phyloP scores from a whole-genome alignment of 1,284 basidiomycete genomes.

The Trametes polyzona region DNA sequence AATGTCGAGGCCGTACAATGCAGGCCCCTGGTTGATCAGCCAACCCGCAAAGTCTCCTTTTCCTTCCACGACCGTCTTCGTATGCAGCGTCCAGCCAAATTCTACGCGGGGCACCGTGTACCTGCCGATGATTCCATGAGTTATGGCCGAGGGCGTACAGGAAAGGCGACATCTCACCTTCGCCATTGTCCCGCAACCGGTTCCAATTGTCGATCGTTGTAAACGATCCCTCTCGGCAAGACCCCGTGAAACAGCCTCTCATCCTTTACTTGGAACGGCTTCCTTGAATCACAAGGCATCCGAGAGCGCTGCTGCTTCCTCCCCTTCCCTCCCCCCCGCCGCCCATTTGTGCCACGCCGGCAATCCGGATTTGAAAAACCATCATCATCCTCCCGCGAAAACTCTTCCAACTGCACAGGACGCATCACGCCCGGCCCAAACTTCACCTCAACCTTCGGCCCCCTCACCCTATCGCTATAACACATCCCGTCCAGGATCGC shows the following conservation, averaged over 20 bases:
- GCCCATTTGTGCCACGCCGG: not conserved
- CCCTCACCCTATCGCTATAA: conserved; percentile 5
- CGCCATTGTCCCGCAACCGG: not conserved
- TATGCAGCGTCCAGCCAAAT: conserved; percentile 8
- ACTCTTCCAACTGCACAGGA: not conserved
- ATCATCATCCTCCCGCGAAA: not conserved
- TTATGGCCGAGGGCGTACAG: not conserved
- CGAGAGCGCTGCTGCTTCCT: too few species aligned
- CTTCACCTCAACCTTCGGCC: not conserved
- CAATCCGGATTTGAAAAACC: too few species aligned
- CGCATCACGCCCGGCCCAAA: not conserved
- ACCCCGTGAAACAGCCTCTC: not conserved
- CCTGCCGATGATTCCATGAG: not conserved
- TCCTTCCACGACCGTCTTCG: conserved; percentile 3
- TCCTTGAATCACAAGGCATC: too few species aligned
- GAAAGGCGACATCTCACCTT: not conserved
- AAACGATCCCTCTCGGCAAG: not conserved
- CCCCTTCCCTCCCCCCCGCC: too few species aligned
- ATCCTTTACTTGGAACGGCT: not conserved
- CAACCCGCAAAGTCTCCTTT: conserved; percentile 9
- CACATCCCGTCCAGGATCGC: not conserved
- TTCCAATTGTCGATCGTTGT: not conserved
- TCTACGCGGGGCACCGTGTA: conserved; percentile 4
- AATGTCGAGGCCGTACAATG: not conserved
- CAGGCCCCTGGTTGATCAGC: conserved; percentile 4